Evolutionary conservation across 352 stramenopile species (phyloP).

Genomic region (Pythium pyrilobum): DNA sequence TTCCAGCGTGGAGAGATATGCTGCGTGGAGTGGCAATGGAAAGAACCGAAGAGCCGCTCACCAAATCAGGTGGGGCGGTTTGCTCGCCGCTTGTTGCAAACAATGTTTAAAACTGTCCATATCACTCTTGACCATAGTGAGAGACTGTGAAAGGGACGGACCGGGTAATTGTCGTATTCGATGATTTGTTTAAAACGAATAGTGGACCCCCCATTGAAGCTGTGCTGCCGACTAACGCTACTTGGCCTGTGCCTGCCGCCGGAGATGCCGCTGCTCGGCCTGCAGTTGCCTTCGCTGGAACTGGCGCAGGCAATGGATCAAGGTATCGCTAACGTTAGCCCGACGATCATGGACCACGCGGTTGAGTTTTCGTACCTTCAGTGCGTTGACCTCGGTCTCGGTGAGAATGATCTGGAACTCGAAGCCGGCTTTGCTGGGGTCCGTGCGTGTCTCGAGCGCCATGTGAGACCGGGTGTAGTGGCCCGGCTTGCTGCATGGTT

Average conservation of each 20-base stretch:
- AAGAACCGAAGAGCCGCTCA: constrained; percentile 4
- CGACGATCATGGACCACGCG: neutral
- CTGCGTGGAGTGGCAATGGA: no score
- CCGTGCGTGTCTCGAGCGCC: no score
- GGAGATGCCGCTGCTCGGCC: constrained; percentile 50
- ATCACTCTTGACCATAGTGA: no score
- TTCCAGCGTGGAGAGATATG: neutral
- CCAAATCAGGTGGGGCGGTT: neutral
- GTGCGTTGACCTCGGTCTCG: constrained; percentile 44
- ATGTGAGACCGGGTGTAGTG: constrained; percentile 44
- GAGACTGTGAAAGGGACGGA: no score
- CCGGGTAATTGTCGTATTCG: no score
- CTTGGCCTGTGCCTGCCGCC: constrained; percentile 27
- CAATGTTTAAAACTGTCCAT: constrained; percentile 5
- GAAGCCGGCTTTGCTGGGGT: constrained; percentile 13
- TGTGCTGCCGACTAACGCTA: neutral
- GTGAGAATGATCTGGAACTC: constrained; percentile 62
- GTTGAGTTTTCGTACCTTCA: constrained; percentile 33
- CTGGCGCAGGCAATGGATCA: constrained; percentile 10
- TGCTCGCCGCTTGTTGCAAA: no score
- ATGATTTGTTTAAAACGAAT: constrained; percentile 6
- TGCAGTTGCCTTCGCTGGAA: constrained; percentile 48
- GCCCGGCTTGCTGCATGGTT: constrained; percentile 36
- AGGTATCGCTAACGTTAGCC: neutral
- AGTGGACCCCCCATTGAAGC: neutral